Base-by-base conservation (phyloP, 352 stramenopile genomes). In the Globisporangium heterothallicum region DNA sequence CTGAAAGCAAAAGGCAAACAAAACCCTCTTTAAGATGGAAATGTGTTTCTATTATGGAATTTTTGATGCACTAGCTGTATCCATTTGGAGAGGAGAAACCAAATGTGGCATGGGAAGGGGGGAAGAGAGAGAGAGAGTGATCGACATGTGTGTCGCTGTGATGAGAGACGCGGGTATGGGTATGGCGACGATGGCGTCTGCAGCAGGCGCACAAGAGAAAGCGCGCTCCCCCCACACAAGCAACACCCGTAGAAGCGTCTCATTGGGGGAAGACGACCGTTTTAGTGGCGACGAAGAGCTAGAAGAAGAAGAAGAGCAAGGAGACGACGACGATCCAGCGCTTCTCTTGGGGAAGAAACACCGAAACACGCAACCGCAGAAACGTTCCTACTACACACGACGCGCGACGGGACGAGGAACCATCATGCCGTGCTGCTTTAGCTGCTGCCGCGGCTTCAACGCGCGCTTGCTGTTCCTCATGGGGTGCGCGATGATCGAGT, bases 381-480 rank as follows among this genome's bases (percentile, higher is more conserved):
- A n/a, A n/a, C n/a, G n/a, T n/a, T n/a, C n/a, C n/a, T n/a, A n/a
- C n/a, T n/a, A n/a, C 6, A 9, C 30, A 13, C 30, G 30, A 51
- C n/a, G 45, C 18, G 44, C 26, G 27, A 42, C 25, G 42, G 42
- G 22, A 49, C 24, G 16, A 49, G 10, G 25, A 42, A 27, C 3
- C 45, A 29, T 29, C 10, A 49, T 44, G 45, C 66, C 78, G 36
- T 58, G 59, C 10, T 89, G 78, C 67, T 92, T 76, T 48, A 53
- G 72, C 36, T 89, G 78, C 67, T 92, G 78, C 48, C 55, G 72
- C 36, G 75, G 78, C 52, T 81, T 85, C 47, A 89, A 81, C 52
- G 72, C 74, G 38, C 76, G 78, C 4, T 69, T 92, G 58, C 58
- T 92, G 24, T 88, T 89, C 65, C 81, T 92, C 58, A 86, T 85